Conservation (phyloP, 148 eudicot genomes). For the Cornus florida region DNA sequence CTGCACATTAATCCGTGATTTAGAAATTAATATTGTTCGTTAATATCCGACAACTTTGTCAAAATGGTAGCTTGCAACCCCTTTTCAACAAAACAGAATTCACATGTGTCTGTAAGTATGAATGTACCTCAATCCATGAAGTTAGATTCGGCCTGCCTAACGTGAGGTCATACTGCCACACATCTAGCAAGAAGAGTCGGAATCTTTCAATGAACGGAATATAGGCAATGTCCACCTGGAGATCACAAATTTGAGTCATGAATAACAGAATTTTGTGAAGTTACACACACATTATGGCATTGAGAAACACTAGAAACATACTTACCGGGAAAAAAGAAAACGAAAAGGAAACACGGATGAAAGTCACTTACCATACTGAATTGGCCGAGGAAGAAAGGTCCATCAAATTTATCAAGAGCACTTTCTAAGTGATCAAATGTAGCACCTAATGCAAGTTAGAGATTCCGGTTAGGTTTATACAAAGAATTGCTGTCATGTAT, state of each 20-base stretch:
- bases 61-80: too few relatives aligned
- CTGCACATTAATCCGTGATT: neutral
- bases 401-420: neutral
- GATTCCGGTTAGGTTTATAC: neutral
- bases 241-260: neutral
- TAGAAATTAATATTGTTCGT: too few relatives aligned
- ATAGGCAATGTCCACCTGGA: constrained; percentile 51
- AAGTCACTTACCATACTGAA: neutral
- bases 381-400: neutral
- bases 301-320: neutral
- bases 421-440: too few relatives aligned
- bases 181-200: constrained; percentile 31
- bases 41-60: too few relatives aligned
- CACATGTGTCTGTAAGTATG: neutral
- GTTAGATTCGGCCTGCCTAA: constrained; percentile 54
- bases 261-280: neutral
- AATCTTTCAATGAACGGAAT: constrained; percentile 55
- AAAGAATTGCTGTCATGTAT: neutral
- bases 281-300: neutral
- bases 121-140: constrained; percentile 46
- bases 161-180: constrained; percentile 44
- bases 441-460: neutral
- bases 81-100: neutral
- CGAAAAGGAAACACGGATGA: neutral
- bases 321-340: neutral